A percentile compares a stretch with the other conserved stretches of the same genome.
Evolutionary conservation across 305 asterid species (phyloP).

Genomic region (Solanum hybrid): DNA sequence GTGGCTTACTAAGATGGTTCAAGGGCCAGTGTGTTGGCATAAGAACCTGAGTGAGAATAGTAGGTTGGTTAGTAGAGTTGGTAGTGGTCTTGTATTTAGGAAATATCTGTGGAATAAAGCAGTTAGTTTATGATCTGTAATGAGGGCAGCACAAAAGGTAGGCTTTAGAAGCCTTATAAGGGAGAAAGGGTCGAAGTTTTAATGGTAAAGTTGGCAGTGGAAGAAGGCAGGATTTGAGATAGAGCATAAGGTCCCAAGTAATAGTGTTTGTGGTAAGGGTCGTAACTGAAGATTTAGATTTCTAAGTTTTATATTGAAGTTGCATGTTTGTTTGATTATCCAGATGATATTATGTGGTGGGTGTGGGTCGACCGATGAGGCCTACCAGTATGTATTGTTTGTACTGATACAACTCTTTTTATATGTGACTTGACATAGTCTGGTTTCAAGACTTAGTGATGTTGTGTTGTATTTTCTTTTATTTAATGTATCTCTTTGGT

Average conservation of each 20-base stretch:
- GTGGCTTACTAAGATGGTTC: not conserved
- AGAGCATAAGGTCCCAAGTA: not conserved
- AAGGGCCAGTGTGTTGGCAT: not conserved
- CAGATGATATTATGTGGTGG: not conserved
- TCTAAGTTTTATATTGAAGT: not conserved
- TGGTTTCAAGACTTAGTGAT: not conserved
- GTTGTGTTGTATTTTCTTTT: not conserved
- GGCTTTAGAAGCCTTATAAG: not conserved
- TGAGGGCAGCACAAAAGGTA: not conserved
- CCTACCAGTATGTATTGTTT: not conserved
- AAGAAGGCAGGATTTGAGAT: not conserved
- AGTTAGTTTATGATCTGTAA: not conserved
- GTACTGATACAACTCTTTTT: not conserved
- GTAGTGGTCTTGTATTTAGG: not conserved
- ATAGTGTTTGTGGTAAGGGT: not conserved
- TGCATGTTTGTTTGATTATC: no score
- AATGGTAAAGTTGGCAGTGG: not conserved
- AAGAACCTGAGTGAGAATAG: not conserved
- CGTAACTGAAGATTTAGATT: not conserved
- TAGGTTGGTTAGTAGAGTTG: not conserved
- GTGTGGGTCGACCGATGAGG: not conserved
- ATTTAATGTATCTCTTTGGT: not conserved
- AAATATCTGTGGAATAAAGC: no score
- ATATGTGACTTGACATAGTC: not conserved
- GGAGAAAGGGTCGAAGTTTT: not conserved